phyloP scores from a whole-genome alignment of 345 rosid genomes.

The Alliaria petiolata region DNA sequence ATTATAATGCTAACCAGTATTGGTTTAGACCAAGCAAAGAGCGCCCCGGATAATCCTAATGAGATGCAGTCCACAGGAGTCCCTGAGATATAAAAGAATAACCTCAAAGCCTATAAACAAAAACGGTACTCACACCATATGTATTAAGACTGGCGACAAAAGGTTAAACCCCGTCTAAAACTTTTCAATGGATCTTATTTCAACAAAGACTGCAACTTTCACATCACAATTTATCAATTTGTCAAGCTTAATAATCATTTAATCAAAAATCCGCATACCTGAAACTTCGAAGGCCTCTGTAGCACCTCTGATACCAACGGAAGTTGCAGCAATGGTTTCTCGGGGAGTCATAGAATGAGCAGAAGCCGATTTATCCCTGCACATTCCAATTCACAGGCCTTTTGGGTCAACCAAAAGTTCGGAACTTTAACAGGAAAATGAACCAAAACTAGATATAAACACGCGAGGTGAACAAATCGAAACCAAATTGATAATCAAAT shows the following conservation, averaged over 20 bases:
- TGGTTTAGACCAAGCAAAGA: slow-evolving; percentile 95
- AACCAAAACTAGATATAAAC: neutral
- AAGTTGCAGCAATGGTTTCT: slow-evolving; percentile 75
- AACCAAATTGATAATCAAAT: neutral
- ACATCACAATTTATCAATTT: neutral
- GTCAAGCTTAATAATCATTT: neutral
- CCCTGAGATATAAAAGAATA: slow-evolving; percentile 45
- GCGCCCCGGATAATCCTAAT: slow-evolving; percentile 87
- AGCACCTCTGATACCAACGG: slow-evolving; percentile 63
- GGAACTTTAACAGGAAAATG: neutral
- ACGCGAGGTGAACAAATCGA: neutral
- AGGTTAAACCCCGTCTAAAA: no score
- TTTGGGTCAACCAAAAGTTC: slow-evolving; percentile 20
- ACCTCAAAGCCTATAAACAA: neutral
- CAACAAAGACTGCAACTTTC: slow-evolving; percentile 24
- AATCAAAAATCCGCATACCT: slow-evolving; percentile 41
- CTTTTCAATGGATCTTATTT: neutral
- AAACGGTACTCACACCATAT: neutral
- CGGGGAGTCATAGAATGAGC: slow-evolving; percentile 75
- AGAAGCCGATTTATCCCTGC: slow-evolving; percentile 78
- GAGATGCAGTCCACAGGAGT: slow-evolving; percentile 98
- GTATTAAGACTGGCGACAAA: no score
- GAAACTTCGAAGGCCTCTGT: slow-evolving; percentile 76
- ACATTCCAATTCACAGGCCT: slow-evolving; percentile 36
- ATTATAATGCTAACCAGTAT: slow-evolving; percentile 58